Evolutionary conservation across 2,329 filamentous ascomycete species (phyloP), one percentile per base, ranked within the genome.

Genomic region (Didymella keratinophila): DNA sequence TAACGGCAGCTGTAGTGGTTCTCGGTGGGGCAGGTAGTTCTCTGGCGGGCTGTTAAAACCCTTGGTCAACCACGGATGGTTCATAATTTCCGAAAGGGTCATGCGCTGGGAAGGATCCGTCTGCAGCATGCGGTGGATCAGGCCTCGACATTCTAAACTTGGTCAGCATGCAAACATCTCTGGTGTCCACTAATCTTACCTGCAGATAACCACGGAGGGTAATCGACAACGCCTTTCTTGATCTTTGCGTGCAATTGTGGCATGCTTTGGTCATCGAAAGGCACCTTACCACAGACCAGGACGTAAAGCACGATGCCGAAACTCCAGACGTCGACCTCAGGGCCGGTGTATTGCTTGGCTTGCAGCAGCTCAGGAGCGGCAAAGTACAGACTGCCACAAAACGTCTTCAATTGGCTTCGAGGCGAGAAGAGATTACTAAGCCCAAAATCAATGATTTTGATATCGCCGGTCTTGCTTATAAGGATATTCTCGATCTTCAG

Each of bases 251-350:
- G 95, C 47, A 99, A 82, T 63, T 96, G 93, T 34, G 94, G 95
- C 93, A 99, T 99, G 80, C 93, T 97, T 79, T 99, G 95, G 74
- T 99, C 95, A 75, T 99, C 95, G 72, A 99, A 99, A 0, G 95
- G 95, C 3, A 99, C 95, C 78, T 98, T 98, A 51, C 95, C 95
- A 74, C 95, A 98, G 4, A 98, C 95, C 61, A 99, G 80, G 57
- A 99, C 95, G 71, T 98, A 99, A 14, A 99, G 85, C 12, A 99
- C 95, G 68, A 99, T 97, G 21, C 95, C 95, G 78, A 98, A 98
- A 80, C 95, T 98, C 95, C 95, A 99, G 1, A 98, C 87, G 73
- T 99, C 95, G 27, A 99, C 95, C 75, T 99, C 95, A 0, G 95
- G 95, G 0, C 95, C 95, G 1, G 92, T 96, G 73, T 99, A 99